Base-by-base conservation (phyloP, 225 moss, liverwort and hornwort species). In the Bryoerythrophyllum caledonicum region DNA sequence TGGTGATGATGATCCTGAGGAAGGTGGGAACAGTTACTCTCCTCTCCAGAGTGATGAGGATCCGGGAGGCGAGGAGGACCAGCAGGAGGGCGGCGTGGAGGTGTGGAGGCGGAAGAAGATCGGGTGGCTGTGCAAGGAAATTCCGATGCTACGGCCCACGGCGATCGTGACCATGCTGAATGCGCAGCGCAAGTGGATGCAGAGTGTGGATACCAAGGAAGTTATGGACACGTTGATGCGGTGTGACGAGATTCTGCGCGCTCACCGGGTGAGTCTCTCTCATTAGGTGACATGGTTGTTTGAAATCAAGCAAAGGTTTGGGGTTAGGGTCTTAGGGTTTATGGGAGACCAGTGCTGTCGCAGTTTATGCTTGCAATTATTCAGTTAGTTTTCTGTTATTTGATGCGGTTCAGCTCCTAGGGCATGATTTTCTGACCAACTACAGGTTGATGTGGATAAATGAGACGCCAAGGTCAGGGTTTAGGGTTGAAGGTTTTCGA, bases 91-190 rank as follows among this genome's bases (percentile, higher is more conserved):
- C 41, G 81, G 79, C 41, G 85, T 86, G 40, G 90, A 92, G 25
- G 89, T 86, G 55, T 99, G 99, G 99, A 88, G 85, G 65, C 74
- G 78, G 51, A 95, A 80, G 86, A 93, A 93, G 80, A 82, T 86
- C 43, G 87, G 69, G 15, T 99, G 99, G 99, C 65, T 99, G 64
- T 95, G 89, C 79, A 95, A 93, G 82, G 85, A 93, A 77, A 83
- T 99, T 58, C 93, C 93, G 26, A 73, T 70, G 17, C 68, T 95
- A 76, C 82, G 88, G 80, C 93, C 95, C 37, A 82, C 88, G 76
- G 93, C 86, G 40, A 74, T 99, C 51, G 93, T 95, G 53, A 88
- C 91, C 23, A 90, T 99, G 75, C 79, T 99, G 73, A 95, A 99
- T 67, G 83, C 88, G 9, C 95, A 99, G 81, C 83, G 95, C 56